Conservation (phyloP, 2,329 filamentous ascomycete genomes). For the Phyllosticta capitalensis region DNA sequence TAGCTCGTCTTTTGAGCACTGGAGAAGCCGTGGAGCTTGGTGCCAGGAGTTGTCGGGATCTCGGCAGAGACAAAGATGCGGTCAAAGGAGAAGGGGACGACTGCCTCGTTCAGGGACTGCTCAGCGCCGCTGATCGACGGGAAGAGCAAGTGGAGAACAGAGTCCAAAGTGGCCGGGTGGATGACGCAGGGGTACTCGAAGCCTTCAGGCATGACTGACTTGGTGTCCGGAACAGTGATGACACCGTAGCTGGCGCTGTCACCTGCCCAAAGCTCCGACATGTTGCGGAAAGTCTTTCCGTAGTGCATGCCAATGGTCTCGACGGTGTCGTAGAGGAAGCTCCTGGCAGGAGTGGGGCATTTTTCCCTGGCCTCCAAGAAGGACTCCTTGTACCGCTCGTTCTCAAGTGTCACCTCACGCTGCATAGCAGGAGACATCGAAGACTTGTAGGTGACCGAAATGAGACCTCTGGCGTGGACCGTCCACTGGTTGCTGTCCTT, state of each 20-base stretch:
- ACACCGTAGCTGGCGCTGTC: constrained; percentile 8
- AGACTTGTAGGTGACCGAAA: neutral
- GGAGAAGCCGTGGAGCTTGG: neutral
- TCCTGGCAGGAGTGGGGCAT: neutral
- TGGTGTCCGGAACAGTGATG: neutral
- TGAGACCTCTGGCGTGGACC: constrained; percentile 1
- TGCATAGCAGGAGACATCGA: neutral
- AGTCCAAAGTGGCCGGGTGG: constrained; percentile 16
- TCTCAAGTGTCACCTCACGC: neutral
- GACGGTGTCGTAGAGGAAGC: constrained; percentile 16
- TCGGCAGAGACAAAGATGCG: neutral
- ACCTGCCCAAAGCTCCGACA: constrained; percentile 9
- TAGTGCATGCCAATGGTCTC: constrained; percentile 18
- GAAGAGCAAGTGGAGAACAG: constrained; percentile 21
- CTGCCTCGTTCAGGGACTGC: neutral
- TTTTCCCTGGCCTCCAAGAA: neutral
- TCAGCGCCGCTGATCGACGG: neutral
- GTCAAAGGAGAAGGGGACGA: neutral
- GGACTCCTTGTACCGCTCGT: neutral
- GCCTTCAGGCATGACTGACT: neutral
- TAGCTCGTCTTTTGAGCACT: constrained; percentile 1
- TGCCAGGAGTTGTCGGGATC: neutral
- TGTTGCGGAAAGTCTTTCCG: constrained; percentile 9
- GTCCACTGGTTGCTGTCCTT: neutral
- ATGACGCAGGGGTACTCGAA: constrained; percentile 1